phyloP scores from a whole-genome alignment of 2,329 filamentous ascomycete genomes.

The Claviceps capensis region DNA sequence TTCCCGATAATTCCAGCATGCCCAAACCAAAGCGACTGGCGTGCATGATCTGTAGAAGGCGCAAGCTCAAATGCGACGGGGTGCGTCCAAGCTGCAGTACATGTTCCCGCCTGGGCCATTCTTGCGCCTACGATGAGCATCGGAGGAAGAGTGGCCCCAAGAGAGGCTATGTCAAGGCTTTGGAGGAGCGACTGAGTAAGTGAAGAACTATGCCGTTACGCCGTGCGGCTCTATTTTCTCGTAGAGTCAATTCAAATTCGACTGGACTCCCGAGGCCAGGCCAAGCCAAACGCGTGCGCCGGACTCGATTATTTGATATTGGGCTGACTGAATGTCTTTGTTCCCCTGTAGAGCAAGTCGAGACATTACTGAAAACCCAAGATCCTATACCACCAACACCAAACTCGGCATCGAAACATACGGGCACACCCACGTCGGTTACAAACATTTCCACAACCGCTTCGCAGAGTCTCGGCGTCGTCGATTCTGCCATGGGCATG shows the following conservation, averaged over 20 bases:
- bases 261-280: no score
- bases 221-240: background rate
- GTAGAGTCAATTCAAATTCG: background rate
- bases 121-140: constrained; percentile 83
- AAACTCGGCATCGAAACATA: constrained; percentile 17
- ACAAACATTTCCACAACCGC: constrained; percentile 14
- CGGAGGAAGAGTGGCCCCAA: constrained; percentile 91
- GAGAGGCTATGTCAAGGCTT: constrained; percentile 82
- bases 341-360: constrained; percentile 63
- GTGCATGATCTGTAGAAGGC: constrained; percentile 84
- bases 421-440: constrained; percentile 14
- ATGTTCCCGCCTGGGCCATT: constrained; percentile 73
- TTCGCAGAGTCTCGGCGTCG: constrained; percentile 19
- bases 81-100: constrained; percentile 75
- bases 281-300: no score
- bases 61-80: constrained; percentile 86
- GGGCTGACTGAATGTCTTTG: no score
- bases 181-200: constrained; percentile 86
- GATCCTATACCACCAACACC: constrained; percentile 19
- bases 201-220: background rate
- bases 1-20: constrained; percentile 40
- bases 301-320: no score
- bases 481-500: constrained; percentile 34
- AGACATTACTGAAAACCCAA: constrained; percentile 76
- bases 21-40: constrained; percentile 86